Base-by-base conservation (phyloP, 306 rosid species). In the Cicer cuneatum region DNA sequence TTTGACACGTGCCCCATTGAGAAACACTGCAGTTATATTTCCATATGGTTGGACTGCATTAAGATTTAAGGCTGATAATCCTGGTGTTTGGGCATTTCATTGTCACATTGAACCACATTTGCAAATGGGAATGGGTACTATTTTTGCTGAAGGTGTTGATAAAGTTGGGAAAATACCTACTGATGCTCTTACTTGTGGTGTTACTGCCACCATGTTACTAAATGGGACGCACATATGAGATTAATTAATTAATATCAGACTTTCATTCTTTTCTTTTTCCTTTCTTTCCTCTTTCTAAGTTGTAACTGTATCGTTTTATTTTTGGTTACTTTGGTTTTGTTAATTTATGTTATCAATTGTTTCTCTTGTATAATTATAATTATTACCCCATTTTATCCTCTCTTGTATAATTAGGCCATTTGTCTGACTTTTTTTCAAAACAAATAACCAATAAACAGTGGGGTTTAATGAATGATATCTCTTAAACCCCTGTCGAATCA, bases 51-150 rank as follows among this genome's bases (percentile, higher is more conserved):
- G 98, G 98, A 89, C 93, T 42, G 97, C 93, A 2, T 37, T 93
- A 1, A 78, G 96, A 37, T 93, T 86, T 56, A 85, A 73, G 78
- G 90, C 97, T 0, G 98, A 93, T 24, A 93, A 93, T 64, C 97
- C 97, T 0, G 96, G 97, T 5, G 98, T 81, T 35, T 93, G 97
- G 98, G 90, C 98, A 0, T 93, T 93, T 21, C 98, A 93, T 67
- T 93, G 98, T 67, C 98, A 93, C 49, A 90, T 90, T 60, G 96
- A 93, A 76, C 92, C 98, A 0, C 98, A 89, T 79, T 81, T 93
- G 81, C 97, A 90, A 41, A 89, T 93, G 98, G 98, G 98, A 0
- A 93, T 93, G 98, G 98, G 98, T 8, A 89, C 89, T 2, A 56
- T 93, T 11, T 89, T 93, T 12, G 91, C 91, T 2, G 86, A 87